phyloP scores from a whole-genome alignment of 78 protist genomes.

The slime mould (Dictyostelium discoideum) region dicty_2.7 NC_007089.4:2738501-2739000 shows the following conservation, averaged over 20 bases:
- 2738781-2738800: not conserved
- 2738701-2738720: not conserved
- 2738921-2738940: not conserved
- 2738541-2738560: slow-evolving; percentile 59
- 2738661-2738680: not conserved
- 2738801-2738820: not conserved
- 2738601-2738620: not conserved
- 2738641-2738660: not conserved
- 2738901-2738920: not conserved
- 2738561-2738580: slow-evolving; percentile 20
- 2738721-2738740: not conserved
- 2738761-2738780: not conserved
- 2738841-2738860: not conserved
- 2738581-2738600: not conserved
- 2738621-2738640: slow-evolving; percentile 25
- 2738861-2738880: slow-evolving; percentile 24
- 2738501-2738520: not conserved
- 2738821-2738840: not conserved
- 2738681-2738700: slow-evolving; percentile 9
- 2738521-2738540: not conserved
- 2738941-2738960: not conserved
- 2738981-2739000: not conserved
- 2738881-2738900: slow-evolving; percentile 54
- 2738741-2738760: slow-evolving; percentile 21
- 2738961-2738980: no score